phyloP scores from a whole-genome alignment of 257 asterid species.

The Prunella vulgaris region DNA sequence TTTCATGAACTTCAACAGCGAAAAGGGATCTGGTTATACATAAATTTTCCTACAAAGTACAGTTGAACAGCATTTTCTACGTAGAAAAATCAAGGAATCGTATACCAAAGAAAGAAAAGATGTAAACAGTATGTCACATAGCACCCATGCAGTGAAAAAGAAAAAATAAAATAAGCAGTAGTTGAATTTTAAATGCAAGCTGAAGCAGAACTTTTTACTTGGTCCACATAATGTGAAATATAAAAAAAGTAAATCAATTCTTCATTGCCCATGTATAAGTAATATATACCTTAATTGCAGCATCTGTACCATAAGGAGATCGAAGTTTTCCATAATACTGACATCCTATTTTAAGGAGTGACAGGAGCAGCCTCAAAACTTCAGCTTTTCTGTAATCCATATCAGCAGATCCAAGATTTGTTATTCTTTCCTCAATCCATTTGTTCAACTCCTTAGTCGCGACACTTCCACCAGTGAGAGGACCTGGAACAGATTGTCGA shows the following conservation, averaged over 20 bases:
- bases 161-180: slow-evolving; percentile 4
- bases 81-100: neutral
- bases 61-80: neutral
- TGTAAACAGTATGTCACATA: neutral
- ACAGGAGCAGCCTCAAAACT: slow-evolving; percentile 67
- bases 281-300: slow-evolving; percentile 49
- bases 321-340: slow-evolving; percentile 88
- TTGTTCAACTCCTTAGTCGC: slow-evolving; percentile 73
- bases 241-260: neutral
- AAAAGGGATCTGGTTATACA: neutral
- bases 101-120: neutral
- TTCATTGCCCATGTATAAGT: neutral
- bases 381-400: slow-evolving; percentile 55
- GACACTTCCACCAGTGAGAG: slow-evolving; percentile 81
- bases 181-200: neutral
- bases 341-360: slow-evolving; percentile 76
- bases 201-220: neutral
- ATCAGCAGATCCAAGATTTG: slow-evolving; percentile 39
- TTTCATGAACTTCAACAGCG: neutral
- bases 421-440: slow-evolving; percentile 88
- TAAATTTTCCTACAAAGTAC: neutral
- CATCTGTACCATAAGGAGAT: slow-evolving; percentile 82
- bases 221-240: neutral
- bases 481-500: slow-evolving; percentile 74
- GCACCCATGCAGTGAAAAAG: neutral